phyloP scores from a whole-genome alignment of 2,329 filamentous ascomycete species.

The Penicillium sp. region DNA sequence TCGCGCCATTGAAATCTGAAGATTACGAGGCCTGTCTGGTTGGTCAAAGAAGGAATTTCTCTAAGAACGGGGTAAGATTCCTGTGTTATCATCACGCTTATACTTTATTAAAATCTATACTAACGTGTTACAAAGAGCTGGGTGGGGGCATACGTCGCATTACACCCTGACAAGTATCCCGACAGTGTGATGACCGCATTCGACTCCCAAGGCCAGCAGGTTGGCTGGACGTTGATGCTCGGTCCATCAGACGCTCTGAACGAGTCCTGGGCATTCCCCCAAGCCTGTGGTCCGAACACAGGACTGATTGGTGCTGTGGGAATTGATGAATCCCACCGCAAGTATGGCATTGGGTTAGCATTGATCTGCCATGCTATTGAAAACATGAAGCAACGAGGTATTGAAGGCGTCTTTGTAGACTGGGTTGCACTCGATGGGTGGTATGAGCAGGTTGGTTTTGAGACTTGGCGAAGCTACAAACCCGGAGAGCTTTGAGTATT shows the following conservation, averaged over 20 bases:
- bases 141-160: slow-evolving; percentile 41
- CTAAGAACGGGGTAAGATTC: slow-evolving; percentile 35
- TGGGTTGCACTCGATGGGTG: slow-evolving; percentile 46
- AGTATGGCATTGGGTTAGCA: slow-evolving; percentile 44
- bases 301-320: slow-evolving; percentile 49
- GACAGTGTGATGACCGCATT: slow-evolving; percentile 47
- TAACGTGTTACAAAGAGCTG: slow-evolving; percentile 36
- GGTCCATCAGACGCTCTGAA: slow-evolving; percentile 33
- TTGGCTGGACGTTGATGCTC: slow-evolving; percentile 51
- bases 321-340: slow-evolving; percentile 40
- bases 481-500: slow-evolving; percentile 27
- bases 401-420: slow-evolving; percentile 48
- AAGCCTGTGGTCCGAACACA: slow-evolving; percentile 42
- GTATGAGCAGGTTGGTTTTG: slow-evolving; percentile 48
- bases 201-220: slow-evolving; percentile 38
- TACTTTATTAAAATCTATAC: background rate
- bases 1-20: slow-evolving; percentile 37
- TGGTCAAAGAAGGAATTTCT: slow-evolving; percentile 43
- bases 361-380: slow-evolving; percentile 47
- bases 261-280: slow-evolving; percentile 43
- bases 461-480: slow-evolving; percentile 43
- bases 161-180: slow-evolving; percentile 39
- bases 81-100: background rate
- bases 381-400: slow-evolving; percentile 44
- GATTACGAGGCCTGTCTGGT: slow-evolving; percentile 41